A percentile compares a stretch with the other conserved stretches of the same genome.
Conservation (phyloP, 371 early-diverging fungal species). For the Rhizopus sp. region DNA sequence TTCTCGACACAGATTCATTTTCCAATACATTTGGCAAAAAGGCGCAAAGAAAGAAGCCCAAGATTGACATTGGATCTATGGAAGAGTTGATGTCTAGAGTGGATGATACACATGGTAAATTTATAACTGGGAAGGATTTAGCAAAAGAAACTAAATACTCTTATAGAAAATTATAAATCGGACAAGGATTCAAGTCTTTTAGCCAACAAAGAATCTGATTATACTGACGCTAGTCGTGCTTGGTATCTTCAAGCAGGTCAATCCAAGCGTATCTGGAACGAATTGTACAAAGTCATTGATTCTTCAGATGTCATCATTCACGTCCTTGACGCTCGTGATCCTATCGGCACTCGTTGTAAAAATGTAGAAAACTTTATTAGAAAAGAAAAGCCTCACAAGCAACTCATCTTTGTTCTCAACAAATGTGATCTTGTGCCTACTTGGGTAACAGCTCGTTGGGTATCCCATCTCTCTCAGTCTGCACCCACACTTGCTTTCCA, state of each 20-base stretch:
- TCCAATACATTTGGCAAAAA: slow-evolving; percentile 90
- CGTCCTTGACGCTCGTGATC: slow-evolving; percentile 99
- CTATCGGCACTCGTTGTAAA: slow-evolving; percentile 94
- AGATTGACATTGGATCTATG: slow-evolving; percentile 71
- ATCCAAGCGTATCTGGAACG: slow-evolving; percentile 99
- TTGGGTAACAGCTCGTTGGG: slow-evolving; percentile 98
- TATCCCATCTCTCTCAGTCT: slow-evolving; percentile 85
- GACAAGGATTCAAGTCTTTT: slow-evolving; percentile 75
- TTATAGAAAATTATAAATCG: slow-evolving; percentile 68
- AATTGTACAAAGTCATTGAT: slow-evolving; percentile 99
- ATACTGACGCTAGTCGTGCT: slow-evolving; percentile 75
- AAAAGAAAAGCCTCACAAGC: slow-evolving; percentile 97
- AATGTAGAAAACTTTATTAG: slow-evolving; percentile 92
- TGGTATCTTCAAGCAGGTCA: slow-evolving; percentile 94
- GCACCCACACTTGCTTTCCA: slow-evolving; percentile 99
- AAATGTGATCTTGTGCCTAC: slow-evolving; percentile 99
- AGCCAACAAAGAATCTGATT: slow-evolving; percentile 75
- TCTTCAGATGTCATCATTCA: slow-evolving; percentile 98
- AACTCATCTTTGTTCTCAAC: slow-evolving; percentile 98
- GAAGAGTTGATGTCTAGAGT: slow-evolving; percentile 83
- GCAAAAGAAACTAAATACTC: not conserved
- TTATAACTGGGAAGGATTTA: not conserved
- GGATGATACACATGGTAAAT: slow-evolving; percentile 60
- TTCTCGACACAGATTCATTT: slow-evolving; percentile 94
- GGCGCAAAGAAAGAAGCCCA: slow-evolving; percentile 94